Conservation (phyloP, 208 protist species). For the Trypanosoma vivax region DNA sequence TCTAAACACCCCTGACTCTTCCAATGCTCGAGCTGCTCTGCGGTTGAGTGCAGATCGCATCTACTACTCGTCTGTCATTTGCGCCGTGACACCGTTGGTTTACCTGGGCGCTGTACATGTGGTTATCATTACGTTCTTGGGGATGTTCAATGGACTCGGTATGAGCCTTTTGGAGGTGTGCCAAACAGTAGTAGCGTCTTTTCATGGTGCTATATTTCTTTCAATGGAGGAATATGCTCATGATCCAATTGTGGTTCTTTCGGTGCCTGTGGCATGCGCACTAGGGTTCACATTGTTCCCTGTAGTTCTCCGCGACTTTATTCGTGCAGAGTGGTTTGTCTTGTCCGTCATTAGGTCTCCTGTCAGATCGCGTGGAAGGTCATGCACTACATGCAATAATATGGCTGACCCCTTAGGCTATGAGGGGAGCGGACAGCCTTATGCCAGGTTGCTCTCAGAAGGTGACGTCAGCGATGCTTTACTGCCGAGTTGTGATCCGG, state of each 20-base stretch:
- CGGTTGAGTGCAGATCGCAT: conserved; percentile 33
- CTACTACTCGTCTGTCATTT: conserved; percentile 42
- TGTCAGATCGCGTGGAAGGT: too few relatives aligned
- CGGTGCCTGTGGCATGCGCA: conserved; percentile 43
- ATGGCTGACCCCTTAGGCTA: too few relatives aligned
- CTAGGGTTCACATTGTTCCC: conserved; percentile 72
- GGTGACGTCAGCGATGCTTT: too few relatives aligned
- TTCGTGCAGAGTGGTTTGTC: conserved; percentile 31
- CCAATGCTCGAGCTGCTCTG: conserved; percentile 34
- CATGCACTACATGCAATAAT: too few relatives aligned
- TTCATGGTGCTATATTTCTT: conserved; percentile 67
- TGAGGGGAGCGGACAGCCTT: too few relatives aligned
- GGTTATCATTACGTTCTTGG: conserved; percentile 30
- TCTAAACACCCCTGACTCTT: conserved; percentile 26
- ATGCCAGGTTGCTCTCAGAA: too few relatives aligned
- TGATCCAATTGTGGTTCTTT: conserved; percentile 35
- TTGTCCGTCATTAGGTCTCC: conserved; percentile 5
- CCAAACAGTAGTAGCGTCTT: conserved; percentile 43
- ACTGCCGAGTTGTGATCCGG: too few relatives aligned
- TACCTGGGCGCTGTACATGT: conserved; percentile 46
- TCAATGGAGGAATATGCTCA: conserved; percentile 46
- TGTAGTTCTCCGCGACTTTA: conserved; percentile 48
- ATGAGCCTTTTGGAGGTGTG: conserved; percentile 28
- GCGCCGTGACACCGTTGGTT: conserved; percentile 30
- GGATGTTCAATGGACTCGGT: conserved; percentile 30